Base-by-base conservation (phyloP, 2,329 filamentous ascomycete genomes). In the Escovopsis weberi region DNA sequence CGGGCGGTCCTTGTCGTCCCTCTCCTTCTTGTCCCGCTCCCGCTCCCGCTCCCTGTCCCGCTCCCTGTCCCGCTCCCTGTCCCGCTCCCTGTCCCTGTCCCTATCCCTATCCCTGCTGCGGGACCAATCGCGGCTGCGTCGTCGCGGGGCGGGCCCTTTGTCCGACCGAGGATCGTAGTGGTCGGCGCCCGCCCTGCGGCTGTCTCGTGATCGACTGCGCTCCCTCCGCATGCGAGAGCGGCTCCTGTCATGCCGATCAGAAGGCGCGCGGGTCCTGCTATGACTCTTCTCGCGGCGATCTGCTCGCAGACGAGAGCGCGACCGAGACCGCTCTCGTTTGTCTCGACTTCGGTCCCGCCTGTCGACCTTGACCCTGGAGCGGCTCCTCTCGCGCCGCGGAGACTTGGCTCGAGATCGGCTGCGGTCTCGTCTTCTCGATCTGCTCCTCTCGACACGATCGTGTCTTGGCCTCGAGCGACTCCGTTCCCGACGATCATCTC, bases 381-480 rank as follows among this genome's bases (percentile, higher is more conserved):
- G 61, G 38, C 60, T 66, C 28, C 59, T 59, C 4, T 60, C 60
- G 33, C 60, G 50, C 35, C 60, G 55, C 18, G 55, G 52, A 7
- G 62, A 63, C 36, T 57, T 51, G 6, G 51, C 49, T 8, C 54
- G 56, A 39, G 64, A 65, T 33, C 63, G 62, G 36, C 60, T 66
- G 33, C 57, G 59, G 3, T 59, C 58, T 38, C 59, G 51, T 37
- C 61, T 56, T 26, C 59, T 55, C 8, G 62, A 63, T 37, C 57
- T 54, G 35, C 59, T 62, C 47, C 61, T 55, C 41, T 60, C 57
- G 12, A 57, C 49, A n/a, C 55, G 56, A 26, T 60, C 59, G 34
- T 51, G 51, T 39, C 53, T 59, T 6, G 53, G 52, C 32, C 60
- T 53, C 15, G 59, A 63, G 8, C 60, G 59, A 39, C 59, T 61